These are phyloP conservation scores for Xylaria castorea DNA, from an alignment of 495 filamentous ascomycete genomes.

Conservation along the genomic window DNA sequence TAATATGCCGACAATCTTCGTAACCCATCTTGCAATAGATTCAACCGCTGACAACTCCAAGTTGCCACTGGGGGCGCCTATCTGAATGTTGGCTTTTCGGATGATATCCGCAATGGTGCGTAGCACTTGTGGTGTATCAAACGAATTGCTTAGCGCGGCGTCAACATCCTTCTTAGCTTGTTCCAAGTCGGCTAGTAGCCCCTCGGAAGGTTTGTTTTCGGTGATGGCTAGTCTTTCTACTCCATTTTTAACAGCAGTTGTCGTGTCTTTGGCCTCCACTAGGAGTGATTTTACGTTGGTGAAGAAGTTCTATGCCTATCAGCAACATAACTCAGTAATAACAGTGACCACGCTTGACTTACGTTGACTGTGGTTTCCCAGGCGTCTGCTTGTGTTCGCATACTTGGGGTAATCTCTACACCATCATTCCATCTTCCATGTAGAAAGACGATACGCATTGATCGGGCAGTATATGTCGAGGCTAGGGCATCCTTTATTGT, in stretches of 20 bases:
- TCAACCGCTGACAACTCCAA: slow-evolving; percentile 62
- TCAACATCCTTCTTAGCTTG: slow-evolving; percentile 69
- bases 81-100: slow-evolving; percentile 74
- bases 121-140: slow-evolving; percentile 85
- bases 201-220: slow-evolving; percentile 37
- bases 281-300: slow-evolving; percentile 72
- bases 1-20: slow-evolving; percentile 80
- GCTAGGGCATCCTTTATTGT: slow-evolving; percentile 86
- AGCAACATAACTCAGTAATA: slow-evolving; percentile 28
- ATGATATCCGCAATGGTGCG: slow-evolving; percentile 75
- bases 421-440: slow-evolving; percentile 89
- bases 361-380: slow-evolving; percentile 84
- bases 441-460: slow-evolving; percentile 85
- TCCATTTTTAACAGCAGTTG: slow-evolving; percentile 41
- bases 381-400: slow-evolving; percentile 70
- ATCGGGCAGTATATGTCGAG: slow-evolving; percentile 77
- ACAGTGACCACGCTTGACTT: slow-evolving; percentile 29
- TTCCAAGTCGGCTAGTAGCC: slow-evolving; percentile 57
- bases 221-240: slow-evolving; percentile 52
- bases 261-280: slow-evolving; percentile 46
- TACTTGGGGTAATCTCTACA: slow-evolving; percentile 86
- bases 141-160: slow-evolving; percentile 80
- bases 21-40: slow-evolving; percentile 77
- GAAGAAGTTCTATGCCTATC: slow-evolving; percentile 76
- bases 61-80: slow-evolving; percentile 56